Evolutionary conservation across 306 rosid species (phyloP).

Genomic region (Sicyos edulis): DNA sequence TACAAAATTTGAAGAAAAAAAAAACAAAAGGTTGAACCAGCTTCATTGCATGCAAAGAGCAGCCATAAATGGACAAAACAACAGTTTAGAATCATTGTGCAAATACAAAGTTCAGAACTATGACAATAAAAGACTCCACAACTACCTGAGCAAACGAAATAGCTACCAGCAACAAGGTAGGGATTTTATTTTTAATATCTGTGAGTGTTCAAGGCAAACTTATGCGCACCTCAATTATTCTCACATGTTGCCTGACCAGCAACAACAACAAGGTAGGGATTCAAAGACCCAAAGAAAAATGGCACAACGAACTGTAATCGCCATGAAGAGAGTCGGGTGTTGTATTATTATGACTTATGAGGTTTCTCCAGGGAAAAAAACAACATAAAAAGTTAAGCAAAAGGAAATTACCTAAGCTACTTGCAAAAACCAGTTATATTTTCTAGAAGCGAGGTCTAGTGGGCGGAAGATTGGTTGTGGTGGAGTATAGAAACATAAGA

Average conservation of each 20-base stretch:
- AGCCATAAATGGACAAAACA: slow-evolving; percentile 1
- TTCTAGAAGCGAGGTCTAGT: not conserved
- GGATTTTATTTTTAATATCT: no score
- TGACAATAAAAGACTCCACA: slow-evolving; percentile 28
- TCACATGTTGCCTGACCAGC: no score
- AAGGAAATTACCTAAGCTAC: not conserved
- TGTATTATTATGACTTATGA: not conserved
- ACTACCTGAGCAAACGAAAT: slow-evolving; percentile 34
- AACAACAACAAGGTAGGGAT: slow-evolving; percentile 6
- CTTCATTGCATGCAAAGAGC: not conserved
- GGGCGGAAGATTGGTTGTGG: not conserved
- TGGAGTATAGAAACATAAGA: not conserved
- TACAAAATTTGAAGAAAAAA: slow-evolving; percentile 17
- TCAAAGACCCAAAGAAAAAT: slow-evolving; percentile 46
- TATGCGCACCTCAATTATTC: no score
- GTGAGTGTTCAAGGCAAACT: no score
- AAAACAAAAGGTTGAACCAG: slow-evolving; percentile 6
- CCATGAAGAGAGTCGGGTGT: slow-evolving; percentile 8
- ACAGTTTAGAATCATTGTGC: slow-evolving; percentile 25
- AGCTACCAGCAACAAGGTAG: slow-evolving; percentile 36
- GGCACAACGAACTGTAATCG: slow-evolving; percentile 54
- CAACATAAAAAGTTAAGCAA: not conserved
- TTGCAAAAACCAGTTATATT: not conserved
- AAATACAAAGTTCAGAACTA: slow-evolving; percentile 28
- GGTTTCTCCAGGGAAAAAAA: not conserved